These are phyloP conservation scores for Fusarium sterilihyphosum DNA, from an alignment of 2,329 filamentous ascomycete genomes.

Conservation along the genomic window DNA sequence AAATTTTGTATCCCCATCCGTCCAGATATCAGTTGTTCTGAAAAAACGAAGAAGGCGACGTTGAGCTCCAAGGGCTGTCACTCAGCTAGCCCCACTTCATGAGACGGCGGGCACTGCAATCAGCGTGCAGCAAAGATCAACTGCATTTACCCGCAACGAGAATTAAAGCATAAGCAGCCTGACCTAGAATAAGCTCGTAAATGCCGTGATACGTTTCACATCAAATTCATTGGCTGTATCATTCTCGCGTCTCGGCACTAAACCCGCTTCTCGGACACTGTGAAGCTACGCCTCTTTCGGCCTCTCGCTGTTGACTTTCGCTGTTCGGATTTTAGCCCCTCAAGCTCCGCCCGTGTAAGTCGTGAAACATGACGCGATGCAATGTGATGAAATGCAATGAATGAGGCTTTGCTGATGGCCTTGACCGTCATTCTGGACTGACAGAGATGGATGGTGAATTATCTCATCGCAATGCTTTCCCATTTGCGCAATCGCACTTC, in stretches of 20 bases:
- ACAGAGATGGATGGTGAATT: not conserved
- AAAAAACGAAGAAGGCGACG: rapidly evolving
- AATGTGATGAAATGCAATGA: not conserved
- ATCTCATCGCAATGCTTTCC: not conserved
- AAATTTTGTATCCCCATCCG: too few relatives aligned
- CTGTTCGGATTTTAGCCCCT: conserved; percentile 16
- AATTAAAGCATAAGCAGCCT: not conserved
- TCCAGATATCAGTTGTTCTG: rapidly evolving
- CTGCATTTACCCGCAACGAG: not conserved
- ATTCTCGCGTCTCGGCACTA: conserved; percentile 23
- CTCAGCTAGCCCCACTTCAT: rapidly evolving
- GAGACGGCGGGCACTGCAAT: not conserved
- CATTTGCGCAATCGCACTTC: not conserved
- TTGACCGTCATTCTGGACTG: not conserved
- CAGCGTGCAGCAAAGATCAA: not conserved
- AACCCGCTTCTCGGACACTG: not conserved
- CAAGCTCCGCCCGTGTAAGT: not conserved
- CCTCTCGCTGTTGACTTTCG: conserved; percentile 15
- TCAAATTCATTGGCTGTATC: not conserved
- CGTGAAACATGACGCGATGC: not conserved
- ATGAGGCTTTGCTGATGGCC: not conserved
- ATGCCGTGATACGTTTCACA: not conserved
- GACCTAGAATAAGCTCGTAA: not conserved
- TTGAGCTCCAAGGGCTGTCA: rapidly evolving
- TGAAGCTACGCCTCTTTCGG: conserved; percentile 8